Percentiles rank a stretch among this genome's conserved stretches.
These are phyloP conservation scores for Phycomyces nitens DNA, from an alignment of 192 early-diverging fungal genomes.

Conservation along the genomic window DNA sequence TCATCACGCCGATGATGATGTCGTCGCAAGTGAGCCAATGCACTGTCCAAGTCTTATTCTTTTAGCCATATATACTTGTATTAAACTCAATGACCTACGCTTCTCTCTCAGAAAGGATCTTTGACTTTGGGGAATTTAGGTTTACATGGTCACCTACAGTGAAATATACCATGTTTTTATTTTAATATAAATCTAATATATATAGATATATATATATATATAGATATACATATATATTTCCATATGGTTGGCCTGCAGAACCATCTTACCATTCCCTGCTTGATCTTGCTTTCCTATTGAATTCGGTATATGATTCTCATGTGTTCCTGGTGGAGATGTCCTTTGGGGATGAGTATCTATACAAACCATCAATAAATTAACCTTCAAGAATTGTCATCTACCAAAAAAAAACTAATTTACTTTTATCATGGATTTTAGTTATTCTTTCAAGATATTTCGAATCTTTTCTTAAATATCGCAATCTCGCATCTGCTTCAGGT, in stretches of 20 bases:
- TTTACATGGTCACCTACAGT: too few species aligned
- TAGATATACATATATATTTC: too few species aligned
- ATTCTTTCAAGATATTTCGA: slow-evolving; percentile 24
- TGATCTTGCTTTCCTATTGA: slow-evolving; percentile 16
- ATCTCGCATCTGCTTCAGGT: slow-evolving; percentile 19
- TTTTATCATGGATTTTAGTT: slow-evolving; percentile 20
- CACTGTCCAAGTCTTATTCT: not conserved
- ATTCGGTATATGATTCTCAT: slow-evolving; percentile 13
- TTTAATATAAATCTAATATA: too few species aligned
- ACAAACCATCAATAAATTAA: not conserved
- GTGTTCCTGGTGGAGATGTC: slow-evolving; percentile 2
- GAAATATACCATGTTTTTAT: too few species aligned
- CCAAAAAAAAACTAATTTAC: not conserved
- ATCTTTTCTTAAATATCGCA: slow-evolving; percentile 21
- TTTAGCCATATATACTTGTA: slow-evolving; percentile 1
- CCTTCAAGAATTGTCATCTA: not conserved
- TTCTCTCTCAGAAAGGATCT: not conserved
- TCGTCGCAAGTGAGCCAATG: slow-evolving; percentile 12
- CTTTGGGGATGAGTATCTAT: too few species aligned
- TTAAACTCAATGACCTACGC: not conserved
- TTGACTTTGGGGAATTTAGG: too few species aligned
- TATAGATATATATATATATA: too few species aligned
- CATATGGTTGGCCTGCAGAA: too few species aligned
- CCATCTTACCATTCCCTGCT: not conserved
- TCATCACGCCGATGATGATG: slow-evolving; percentile 13